Evolutionary conservation across 495 filamentous ascomycete genomes (phyloP), one percentile per base, ranked within the genome.

Genomic region (Copromyces sp.): DNA sequence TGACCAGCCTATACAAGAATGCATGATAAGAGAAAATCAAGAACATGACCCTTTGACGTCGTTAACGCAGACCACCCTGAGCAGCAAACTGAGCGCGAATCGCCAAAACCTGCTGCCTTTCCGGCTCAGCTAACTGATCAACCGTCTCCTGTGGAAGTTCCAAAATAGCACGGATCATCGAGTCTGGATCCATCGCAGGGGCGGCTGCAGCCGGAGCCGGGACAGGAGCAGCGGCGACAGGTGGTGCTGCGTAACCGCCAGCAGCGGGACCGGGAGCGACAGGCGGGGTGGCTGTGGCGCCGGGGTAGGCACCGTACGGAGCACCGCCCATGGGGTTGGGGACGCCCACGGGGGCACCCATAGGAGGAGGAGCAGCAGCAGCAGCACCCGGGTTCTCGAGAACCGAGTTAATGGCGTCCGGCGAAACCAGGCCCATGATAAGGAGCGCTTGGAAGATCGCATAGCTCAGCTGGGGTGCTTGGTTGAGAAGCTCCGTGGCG

Each of bases 381-480:
- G 47, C 61, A 16, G 74, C 73, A 61, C 75, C 75, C 29, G 53
- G 53, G n/a, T 76, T 76, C n/a, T 86, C 85, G 37, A 85, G 70
- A 17, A 86, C 85, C 8, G 85, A 84, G 75, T 82, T 82, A 70
- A 86, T 86, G 29, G 84, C 83, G 45, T 86, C 81, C 61, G 82
- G 80, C 6, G 95, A 93, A 70, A 99, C 95, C 9, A 99, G 88
- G 59, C 92, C 93, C 90, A 98, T 94, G 17, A 98, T 87, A 0
- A 99, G 88, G 4, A 99, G 85, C 7, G 94, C 92, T 80, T 98
- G 96, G 84, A 99, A 98, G 75, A 98, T 92, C 35, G 95, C 96
- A 76, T 97, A 98, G 53, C 92, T 89, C 32, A 99, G 90, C 82
- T 99, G 95, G 0, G 95, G 95, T 0, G 95, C 94, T 82, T 94